Evolutionary conservation across 1,139 yeast genomes (phyloP).

Genomic region (Saccharomyces uvarum): DNA sequence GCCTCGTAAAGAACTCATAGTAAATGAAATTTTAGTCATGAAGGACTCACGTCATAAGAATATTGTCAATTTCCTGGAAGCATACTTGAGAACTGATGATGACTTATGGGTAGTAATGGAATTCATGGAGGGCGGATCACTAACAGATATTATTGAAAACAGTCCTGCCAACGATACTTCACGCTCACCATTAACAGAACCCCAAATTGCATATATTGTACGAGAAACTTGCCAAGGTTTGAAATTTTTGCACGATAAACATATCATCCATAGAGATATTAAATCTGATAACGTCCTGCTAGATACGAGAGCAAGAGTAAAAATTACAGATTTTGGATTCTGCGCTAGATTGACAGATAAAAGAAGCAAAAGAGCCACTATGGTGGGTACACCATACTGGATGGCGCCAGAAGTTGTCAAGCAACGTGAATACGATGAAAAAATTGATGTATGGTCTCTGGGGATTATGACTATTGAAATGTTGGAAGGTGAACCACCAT

Average conservation of each 20-base stretch:
- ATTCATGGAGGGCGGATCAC: slow-evolving; percentile 84
- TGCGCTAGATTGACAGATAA: slow-evolving; percentile 94
- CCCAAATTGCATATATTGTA: slow-evolving; percentile 86
- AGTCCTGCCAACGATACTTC: slow-evolving; percentile 40
- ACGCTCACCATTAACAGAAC: slow-evolving; percentile 44
- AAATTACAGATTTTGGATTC: slow-evolving; percentile 95
- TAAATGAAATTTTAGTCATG: slow-evolving; percentile 92
- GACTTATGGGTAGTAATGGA: slow-evolving; percentile 91
- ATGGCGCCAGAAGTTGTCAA: slow-evolving; percentile 99
- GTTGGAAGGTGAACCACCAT: slow-evolving; percentile 98
- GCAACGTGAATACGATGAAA: slow-evolving; percentile 92
- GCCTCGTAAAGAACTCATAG: slow-evolving; percentile 88
- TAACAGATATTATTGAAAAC: slow-evolving; percentile 80
- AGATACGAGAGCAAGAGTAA: slow-evolving; percentile 81
- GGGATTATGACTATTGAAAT: slow-evolving; percentile 98
- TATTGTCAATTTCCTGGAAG: slow-evolving; percentile 88
- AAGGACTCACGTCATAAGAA: slow-evolving; percentile 86
- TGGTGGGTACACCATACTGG: slow-evolving; percentile 99
- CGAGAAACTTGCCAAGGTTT: slow-evolving; percentile 86
- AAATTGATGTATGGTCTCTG: slow-evolving; percentile 95
- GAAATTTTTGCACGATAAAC: slow-evolving; percentile 82
- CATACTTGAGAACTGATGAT: slow-evolving; percentile 61
- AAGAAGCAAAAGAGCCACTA: slow-evolving; percentile 88
- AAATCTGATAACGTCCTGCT: slow-evolving; percentile 89
- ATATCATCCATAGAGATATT: slow-evolving; percentile 92